Evolutionary conservation across 805 yeast genomes (phyloP).

Genomic region (Candida hispaniensis): DNA sequence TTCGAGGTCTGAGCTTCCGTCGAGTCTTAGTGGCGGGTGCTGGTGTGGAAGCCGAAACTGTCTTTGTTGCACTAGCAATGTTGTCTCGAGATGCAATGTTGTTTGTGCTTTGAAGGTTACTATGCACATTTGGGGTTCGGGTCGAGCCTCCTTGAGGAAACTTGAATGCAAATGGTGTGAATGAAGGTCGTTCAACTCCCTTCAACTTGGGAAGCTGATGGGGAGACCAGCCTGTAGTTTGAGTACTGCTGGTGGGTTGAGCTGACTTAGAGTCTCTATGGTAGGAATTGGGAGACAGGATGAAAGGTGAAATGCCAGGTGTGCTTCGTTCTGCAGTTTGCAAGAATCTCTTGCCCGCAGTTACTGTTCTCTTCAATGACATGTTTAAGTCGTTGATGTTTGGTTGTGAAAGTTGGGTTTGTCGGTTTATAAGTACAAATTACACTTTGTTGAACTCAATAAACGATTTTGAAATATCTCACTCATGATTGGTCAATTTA

Average conservation of each 20-base stretch:
- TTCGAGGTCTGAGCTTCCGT: slow-evolving; percentile 69
- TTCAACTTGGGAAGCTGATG: slow-evolving; percentile 14
- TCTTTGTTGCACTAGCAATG: slow-evolving; percentile 2
- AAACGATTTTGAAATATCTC: too few relatives aligned
- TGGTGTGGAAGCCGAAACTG: slow-evolving; percentile 1
- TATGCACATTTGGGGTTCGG: slow-evolving; percentile 3
- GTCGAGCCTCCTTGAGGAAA: slow-evolving; percentile 13
- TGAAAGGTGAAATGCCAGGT: slow-evolving; percentile 13
- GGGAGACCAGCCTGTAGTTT: slow-evolving; percentile 10
- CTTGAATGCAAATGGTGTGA: slow-evolving; percentile 15
- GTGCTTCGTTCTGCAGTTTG: slow-evolving; percentile 16
- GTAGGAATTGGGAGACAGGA: slow-evolving; percentile 13
- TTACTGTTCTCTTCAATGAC: slow-evolving; percentile 8
- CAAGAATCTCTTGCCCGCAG: slow-evolving; percentile 10
- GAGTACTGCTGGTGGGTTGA: slow-evolving; percentile 1
- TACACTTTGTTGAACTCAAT: too few relatives aligned
- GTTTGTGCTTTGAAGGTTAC: slow-evolving; percentile 1
- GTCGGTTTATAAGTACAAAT: too few relatives aligned
- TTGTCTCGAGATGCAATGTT: background rate
- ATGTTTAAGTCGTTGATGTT: too few relatives aligned
- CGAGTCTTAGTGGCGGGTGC: slow-evolving; percentile 29
- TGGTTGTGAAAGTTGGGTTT: too few relatives aligned
- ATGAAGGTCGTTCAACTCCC: slow-evolving; percentile 2
- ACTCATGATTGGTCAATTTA: too few relatives aligned
- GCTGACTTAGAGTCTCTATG: slow-evolving; percentile 1